These are phyloP conservation scores for Metschnikowia corniflorae DNA, from an alignment of 805 yeast species.

Conservation along the genomic window DNA sequence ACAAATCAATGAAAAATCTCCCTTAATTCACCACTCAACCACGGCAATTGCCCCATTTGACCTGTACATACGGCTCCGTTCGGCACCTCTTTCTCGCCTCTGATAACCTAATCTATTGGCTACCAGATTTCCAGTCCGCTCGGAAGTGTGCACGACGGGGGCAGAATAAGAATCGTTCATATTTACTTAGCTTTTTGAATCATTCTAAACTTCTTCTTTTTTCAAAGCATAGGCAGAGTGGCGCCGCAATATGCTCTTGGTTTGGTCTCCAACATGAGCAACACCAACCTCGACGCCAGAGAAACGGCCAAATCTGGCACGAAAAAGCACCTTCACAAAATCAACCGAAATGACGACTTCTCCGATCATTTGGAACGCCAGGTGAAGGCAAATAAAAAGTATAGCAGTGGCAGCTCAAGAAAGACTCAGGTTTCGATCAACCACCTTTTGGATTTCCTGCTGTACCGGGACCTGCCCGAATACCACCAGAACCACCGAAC, in stretches of 20 bases:
- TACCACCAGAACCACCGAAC: constrained; percentile 23
- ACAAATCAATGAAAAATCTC: too few relatives aligned
- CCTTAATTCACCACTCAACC: too few relatives aligned
- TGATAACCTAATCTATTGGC: too few relatives aligned
- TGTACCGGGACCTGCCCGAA: constrained; percentile 39
- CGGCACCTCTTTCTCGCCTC: too few relatives aligned
- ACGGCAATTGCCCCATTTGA: too few relatives aligned
- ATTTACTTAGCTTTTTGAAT: background rate
- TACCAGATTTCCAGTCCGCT: too few relatives aligned
- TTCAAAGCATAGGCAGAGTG: background rate
- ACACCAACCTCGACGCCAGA: constrained; percentile 6
- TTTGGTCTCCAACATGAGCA: constrained; percentile 8
- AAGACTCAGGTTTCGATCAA: constrained; percentile 45
- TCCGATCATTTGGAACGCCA: constrained; percentile 9
- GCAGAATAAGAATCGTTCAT: too few relatives aligned
- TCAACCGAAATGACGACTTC: constrained; percentile 8
- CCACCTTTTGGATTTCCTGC: constrained; percentile 59
- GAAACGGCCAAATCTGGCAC: constrained; percentile 1
- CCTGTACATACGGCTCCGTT: too few relatives aligned
- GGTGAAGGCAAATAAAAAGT: constrained; percentile 6
- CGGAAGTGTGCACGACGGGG: too few relatives aligned
- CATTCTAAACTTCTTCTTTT: background rate
- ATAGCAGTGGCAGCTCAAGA: constrained; percentile 3
- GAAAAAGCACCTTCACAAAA: constrained; percentile 3
- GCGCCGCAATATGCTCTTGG: constrained; percentile 8